Evolutionary conservation across 2,329 filamentous ascomycete species (phyloP), one percentile per base, ranked within the genome.

Genomic region (Aspergillus ruber): DNA sequence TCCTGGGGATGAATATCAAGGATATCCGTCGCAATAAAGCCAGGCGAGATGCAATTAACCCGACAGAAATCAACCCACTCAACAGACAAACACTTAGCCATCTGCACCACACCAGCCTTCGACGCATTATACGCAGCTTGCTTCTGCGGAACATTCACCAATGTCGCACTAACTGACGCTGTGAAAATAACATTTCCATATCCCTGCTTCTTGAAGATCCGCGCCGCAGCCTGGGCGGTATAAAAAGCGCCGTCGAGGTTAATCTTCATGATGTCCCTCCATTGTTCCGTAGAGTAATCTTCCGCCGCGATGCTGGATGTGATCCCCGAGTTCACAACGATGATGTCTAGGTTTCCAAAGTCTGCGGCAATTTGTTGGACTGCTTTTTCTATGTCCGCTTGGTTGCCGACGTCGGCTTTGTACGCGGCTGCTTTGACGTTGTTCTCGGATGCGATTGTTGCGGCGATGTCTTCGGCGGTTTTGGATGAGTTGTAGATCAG

Each of bases 261-360:
- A 8, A 70, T 63, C 18, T 59, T 56, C 53, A 68, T 65, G 41
- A 71, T 71, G 49, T 67, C 61, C n/a, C 62, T 65, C 64, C 65
- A 74, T 49, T 71, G 62, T 13, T 64, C 60, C 4, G 61, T 43
- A 0, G 67, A 68, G 49, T 70, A 72, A 13, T 73, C 63, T 7
- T 68, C 63, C 10, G 65, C 68, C 0, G 69, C 56, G 46, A 66
- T 55, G 4, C 62, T 60, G 2, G 59, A 53, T 29, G 61, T 60
- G 21, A 72, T 68, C 1, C 74, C 74, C 0, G 73, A 71, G 55
- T 75, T 76, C 15, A 68, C 74, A 27, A 77, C 65, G 33, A 76
- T 62, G 45, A 77, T 69, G 45, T 74, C 68, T 8, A 76, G 63
- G 27, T 64, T 63, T 12, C 71, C 72, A 55, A 74, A 74, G 36